These are phyloP conservation scores for Fraxinus ornus DNA, from an alignment of 305 asterid genomes.

Conservation along the genomic window DNA sequence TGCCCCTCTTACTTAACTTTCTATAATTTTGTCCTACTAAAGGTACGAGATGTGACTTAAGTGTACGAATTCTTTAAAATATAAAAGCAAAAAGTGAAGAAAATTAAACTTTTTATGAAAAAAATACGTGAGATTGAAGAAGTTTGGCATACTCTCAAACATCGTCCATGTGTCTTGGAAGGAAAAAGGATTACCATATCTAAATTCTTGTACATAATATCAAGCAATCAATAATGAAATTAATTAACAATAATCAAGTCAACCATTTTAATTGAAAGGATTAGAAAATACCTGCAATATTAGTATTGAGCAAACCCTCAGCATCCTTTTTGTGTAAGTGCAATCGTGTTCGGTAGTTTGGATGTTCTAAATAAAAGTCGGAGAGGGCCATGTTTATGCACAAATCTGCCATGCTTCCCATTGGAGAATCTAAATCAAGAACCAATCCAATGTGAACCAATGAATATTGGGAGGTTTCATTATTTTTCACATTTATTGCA, in stretches of 20 bases:
- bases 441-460: neutral
- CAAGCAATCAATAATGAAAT: neutral
- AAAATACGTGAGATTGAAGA: neutral
- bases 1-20: no score
- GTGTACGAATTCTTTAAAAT: no score
- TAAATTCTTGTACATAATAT: neutral
- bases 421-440: neutral
- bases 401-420: neutral
- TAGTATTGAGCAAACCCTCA: conserved; percentile 33
- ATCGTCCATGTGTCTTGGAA: neutral
- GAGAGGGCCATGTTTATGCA: neutral
- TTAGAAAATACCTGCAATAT: conserved; percentile 46
- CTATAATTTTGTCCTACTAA: no score
- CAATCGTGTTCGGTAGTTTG: conserved; percentile 46
- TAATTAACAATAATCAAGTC: no score
- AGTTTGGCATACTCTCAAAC: neutral
- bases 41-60: no score
- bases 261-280: neutral
- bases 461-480: neutral
- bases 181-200: neutral
- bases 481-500: neutral
- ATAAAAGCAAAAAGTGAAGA: neutral
- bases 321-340: conserved; percentile 41
- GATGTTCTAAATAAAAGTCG: conserved; percentile 8
- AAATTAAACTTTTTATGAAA: no score